Evolutionary conservation across 306 rosid genomes (phyloP).

Genomic region (Vigna radiata): DNA sequence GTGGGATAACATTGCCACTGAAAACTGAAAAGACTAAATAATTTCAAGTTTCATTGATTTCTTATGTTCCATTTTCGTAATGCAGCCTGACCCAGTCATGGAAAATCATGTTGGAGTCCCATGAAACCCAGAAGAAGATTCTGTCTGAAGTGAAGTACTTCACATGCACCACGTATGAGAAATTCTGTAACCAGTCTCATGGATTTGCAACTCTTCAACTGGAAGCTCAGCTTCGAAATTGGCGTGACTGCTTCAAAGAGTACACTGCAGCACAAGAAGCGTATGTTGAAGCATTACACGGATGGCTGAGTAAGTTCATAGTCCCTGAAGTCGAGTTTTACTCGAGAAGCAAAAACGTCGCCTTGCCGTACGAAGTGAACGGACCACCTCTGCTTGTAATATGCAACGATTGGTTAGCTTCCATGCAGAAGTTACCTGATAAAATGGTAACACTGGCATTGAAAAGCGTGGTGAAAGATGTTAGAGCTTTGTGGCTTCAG

Average conservation of each 20-base stretch:
- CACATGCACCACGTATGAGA: conserved; percentile 64
- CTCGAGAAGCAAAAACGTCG: conserved; percentile 61
- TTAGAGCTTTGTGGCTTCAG: conserved; percentile 69
- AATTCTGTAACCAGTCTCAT: conserved; percentile 81
- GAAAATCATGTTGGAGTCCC: conserved; percentile 84
- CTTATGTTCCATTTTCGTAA: conserved; percentile 48
- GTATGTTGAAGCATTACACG: conserved; percentile 82
- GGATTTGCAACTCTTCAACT: conserved; percentile 80
- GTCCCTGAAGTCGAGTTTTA: conserved; percentile 80
- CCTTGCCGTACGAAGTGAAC: conserved; percentile 54
- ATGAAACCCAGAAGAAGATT: conserved; percentile 90
- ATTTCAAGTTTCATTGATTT: conserved; percentile 44
- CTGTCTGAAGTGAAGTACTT: conserved; percentile 77
- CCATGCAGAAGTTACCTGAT: conserved; percentile 74
- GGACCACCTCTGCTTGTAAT: conserved; percentile 85
- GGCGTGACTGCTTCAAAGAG: conserved; percentile 71
- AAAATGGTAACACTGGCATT: conserved; percentile 65
- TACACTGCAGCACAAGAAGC: conserved; percentile 79
- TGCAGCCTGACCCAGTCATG: conserved; percentile 87
- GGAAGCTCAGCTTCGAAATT: conserved; percentile 80
- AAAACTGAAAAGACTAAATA: conserved; percentile 34
- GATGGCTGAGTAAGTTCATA: conserved; percentile 86
- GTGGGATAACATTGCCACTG: conserved; percentile 56
- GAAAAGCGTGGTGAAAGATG: conserved; percentile 69
- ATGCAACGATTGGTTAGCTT: conserved; percentile 77